These are phyloP conservation scores for Thuidium tamariscinum DNA, from an alignment of 225 moss, liverwort and hornwort species.

Conservation along the genomic window DNA sequence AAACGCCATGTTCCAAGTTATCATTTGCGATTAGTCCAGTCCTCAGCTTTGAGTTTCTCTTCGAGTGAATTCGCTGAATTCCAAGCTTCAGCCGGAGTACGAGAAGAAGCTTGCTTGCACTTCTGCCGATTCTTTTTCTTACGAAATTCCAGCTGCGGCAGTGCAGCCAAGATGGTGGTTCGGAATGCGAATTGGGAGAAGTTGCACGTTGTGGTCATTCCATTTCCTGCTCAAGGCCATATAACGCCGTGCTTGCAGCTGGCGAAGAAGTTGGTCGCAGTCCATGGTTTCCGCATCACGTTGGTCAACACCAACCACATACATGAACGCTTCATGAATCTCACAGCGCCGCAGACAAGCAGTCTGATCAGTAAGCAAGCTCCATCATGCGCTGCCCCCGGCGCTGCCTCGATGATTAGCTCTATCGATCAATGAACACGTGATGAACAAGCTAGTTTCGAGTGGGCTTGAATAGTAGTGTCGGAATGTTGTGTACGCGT, in stretches of 20 bases:
- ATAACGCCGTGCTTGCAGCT: constrained; percentile 8
- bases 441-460: too few species aligned
- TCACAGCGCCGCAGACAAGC: not conserved
- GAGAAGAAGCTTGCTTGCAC: not conserved
- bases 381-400: too few species aligned
- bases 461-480: too few species aligned
- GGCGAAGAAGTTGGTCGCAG: not conserved
- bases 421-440: not conserved
- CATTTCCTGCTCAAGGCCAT: constrained; percentile 6
- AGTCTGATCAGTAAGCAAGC: not conserved
- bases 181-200: not conserved
- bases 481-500: too few species aligned
- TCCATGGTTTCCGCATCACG: not conserved
- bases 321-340: not conserved
- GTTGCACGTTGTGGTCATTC: constrained; percentile 5
- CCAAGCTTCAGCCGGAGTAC: not conserved
- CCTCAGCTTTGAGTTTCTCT: not conserved
- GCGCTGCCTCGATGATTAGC: not conserved
- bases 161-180: not conserved
- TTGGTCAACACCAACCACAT: constrained; percentile 13
- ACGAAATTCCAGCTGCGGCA: not conserved
- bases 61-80: not conserved
- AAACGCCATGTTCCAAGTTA: not conserved
- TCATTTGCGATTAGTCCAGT: not conserved
- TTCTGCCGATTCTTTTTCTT: not conserved